phyloP scores from a whole-genome alignment of 306 rosid genomes.

The Benincasa hispida region DNA sequence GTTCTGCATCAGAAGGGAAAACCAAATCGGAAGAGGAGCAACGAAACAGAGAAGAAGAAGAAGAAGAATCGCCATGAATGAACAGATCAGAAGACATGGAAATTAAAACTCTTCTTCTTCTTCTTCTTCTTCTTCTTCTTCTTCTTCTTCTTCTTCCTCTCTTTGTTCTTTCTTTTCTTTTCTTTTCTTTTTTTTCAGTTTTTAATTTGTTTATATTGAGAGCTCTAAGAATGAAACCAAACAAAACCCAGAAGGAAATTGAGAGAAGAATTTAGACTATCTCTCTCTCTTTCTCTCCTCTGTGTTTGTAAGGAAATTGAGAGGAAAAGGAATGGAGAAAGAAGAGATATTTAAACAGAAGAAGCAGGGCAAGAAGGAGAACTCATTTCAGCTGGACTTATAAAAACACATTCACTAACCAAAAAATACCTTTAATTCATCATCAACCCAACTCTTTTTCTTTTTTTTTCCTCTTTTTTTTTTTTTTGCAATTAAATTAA shows the following conservation, averaged over 20 bases:
- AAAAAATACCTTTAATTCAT: neutral
- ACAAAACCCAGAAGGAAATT: neutral
- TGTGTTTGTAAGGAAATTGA: neutral
- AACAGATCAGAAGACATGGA: conserved; percentile 66
- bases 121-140: neutral
- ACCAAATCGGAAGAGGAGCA: conserved; percentile 28
- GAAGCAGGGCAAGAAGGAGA: neutral
- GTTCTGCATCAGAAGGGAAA: conserved; percentile 30
- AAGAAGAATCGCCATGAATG: conserved; percentile 15
- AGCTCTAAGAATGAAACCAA: neutral
- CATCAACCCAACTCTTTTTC: neutral
- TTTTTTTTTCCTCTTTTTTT: neutral
- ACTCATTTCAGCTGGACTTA: neutral
- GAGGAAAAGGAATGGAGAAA: neutral
- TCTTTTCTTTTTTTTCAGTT: neutral
- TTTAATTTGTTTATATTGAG: neutral
- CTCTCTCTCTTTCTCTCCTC: neutral
- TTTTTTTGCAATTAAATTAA: neutral
- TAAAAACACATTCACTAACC: neutral
- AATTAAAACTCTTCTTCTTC: neutral
- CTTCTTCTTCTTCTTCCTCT: neutral
- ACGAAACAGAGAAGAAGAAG: conserved; percentile 15
- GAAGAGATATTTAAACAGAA: neutral
- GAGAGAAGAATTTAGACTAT: neutral
- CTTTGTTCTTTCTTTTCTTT: neutral